These are phyloP conservation scores for Daldinia loculata DNA, from an alignment of 495 filamentous ascomycete genomes.

Conservation along the genomic window DNA sequence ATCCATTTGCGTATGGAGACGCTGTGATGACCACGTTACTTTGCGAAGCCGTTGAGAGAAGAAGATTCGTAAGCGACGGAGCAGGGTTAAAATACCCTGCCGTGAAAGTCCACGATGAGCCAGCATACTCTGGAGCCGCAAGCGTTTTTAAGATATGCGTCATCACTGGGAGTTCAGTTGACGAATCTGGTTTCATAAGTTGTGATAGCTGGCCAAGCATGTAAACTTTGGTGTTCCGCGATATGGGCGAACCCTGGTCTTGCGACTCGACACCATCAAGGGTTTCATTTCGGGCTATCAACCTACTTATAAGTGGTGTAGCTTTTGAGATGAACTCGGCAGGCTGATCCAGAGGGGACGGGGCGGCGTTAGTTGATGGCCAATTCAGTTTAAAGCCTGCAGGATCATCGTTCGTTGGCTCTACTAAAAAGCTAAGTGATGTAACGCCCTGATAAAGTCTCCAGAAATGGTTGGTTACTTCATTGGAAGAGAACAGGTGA, in stretches of 20 bases:
- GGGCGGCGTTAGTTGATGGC: constrained; percentile 77
- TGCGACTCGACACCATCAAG: constrained; percentile 2
- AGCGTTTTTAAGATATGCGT: constrained; percentile 75
- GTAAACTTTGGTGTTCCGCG: constrained; percentile 78
- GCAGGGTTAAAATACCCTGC: constrained; percentile 98
- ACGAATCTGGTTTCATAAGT: constrained; percentile 77
- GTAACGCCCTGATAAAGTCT: constrained; percentile 78
- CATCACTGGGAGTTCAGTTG: constrained; percentile 87
- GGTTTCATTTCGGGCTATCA: constrained; percentile 61
- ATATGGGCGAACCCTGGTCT: constrained; percentile 20
- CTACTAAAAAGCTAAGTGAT: constrained; percentile 81
- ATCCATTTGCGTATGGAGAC: constrained; percentile 94
- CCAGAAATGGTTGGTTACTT: constrained; percentile 84
- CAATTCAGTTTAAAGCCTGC: constrained; percentile 78
- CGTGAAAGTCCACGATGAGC: constrained; percentile 90
- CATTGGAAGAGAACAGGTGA: constrained; percentile 82
- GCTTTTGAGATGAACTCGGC: constrained; percentile 73
- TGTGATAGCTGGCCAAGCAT: constrained; percentile 87
- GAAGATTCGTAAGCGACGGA: constrained; percentile 75
- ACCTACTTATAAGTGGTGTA: constrained; percentile 67
- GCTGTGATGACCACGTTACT: constrained; percentile 88
- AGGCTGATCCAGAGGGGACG: constrained; percentile 74
- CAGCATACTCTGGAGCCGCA: constrained; percentile 63
- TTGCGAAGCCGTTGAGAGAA: constrained; percentile 73
- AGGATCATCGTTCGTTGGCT: constrained; percentile 62